Base-by-base conservation (phyloP, 1,139 yeast genomes). In the Eremothecium gossypii region DNA sequence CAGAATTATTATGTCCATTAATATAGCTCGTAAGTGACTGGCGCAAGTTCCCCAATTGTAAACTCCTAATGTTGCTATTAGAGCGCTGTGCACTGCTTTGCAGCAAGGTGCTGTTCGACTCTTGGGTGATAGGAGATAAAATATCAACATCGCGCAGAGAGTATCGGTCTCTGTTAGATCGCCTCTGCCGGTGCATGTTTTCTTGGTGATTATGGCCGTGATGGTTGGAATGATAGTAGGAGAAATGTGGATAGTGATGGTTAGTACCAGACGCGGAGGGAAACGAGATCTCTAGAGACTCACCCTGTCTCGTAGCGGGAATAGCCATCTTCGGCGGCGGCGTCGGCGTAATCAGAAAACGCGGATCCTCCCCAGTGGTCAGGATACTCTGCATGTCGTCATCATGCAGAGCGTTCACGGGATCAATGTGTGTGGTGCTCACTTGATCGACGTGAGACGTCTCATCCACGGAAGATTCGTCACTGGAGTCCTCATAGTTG, bases 311-410 rank as follows among this genome's bases (percentile, higher is more conserved):
- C 0, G 93, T 82, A 0, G 94, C 83, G 0, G 94, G 91, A 33
- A 84, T 84, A 0, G 94, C 84, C 80, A 84, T 77, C 53, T 72
- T 73, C 1, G 89, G 91, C 0, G 89, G 81, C 2, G 81, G 83
- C 7, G 78, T 73, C 2, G 82, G 79, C 3, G 65, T 43, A 3
- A 63, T 49, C 32, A 60, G 57, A 8, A 60, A 39, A 43, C 57
- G 57, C 2, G 63, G 52, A 33, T 60, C 65, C 23, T 61, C 63
- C 9, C 53, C 56, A 2, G 58, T 45, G 33, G 69, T 50, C 13
- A 57, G 46, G 34, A 61, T 61, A 41, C 68, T 65, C 31, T 64
- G 55, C 2, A 53, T 51, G 40, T 60, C 64, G 27, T 57, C 63
- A 33, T 54, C 52, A 33, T 59, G 51, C 10, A 52, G 32, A 9